Evolutionary conservation across 2,329 filamentous ascomycete genomes (phyloP).

Genomic region (Septoria petroselini): DNA sequence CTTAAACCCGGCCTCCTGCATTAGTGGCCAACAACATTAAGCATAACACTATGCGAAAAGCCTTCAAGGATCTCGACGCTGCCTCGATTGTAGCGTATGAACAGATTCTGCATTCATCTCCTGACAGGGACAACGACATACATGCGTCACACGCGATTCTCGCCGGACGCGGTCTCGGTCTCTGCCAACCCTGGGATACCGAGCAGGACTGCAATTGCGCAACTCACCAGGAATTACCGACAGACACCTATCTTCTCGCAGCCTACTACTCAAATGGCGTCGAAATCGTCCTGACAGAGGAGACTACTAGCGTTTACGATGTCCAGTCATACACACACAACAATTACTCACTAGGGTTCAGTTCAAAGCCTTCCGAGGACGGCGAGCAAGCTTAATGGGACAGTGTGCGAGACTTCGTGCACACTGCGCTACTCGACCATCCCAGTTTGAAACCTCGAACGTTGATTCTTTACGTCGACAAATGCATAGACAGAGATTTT

Average conservation of each 20-base stretch:
- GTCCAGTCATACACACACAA: conserved; percentile 2
- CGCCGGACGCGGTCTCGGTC: conserved; percentile 7
- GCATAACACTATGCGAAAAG: neutral
- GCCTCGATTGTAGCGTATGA: too few relatives aligned
- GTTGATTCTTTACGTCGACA: neutral
- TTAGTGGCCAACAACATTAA: neutral
- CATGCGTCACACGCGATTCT: neutral
- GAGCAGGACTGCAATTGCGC: neutral
- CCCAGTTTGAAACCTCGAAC: neutral
- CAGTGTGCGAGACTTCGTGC: neutral
- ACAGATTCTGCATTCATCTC: too few relatives aligned
- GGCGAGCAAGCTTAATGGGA: neutral
- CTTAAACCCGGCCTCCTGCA: neutral
- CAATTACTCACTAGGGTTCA: neutral
- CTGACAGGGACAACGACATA: neutral
- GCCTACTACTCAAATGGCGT: conserved; percentile 1
- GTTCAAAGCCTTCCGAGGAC: neutral
- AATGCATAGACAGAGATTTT: neutral
- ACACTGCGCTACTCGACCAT: neutral
- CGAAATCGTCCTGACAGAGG: conserved; percentile 1
- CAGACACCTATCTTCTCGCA: neutral
- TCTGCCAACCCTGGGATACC: conserved; percentile 5
- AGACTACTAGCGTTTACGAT: neutral
- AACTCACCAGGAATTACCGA: neutral
- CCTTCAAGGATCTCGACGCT: neutral